phyloP scores from a whole-genome alignment of 495 filamentous ascomycete genomes.

The Parmelia sp. region DNA sequence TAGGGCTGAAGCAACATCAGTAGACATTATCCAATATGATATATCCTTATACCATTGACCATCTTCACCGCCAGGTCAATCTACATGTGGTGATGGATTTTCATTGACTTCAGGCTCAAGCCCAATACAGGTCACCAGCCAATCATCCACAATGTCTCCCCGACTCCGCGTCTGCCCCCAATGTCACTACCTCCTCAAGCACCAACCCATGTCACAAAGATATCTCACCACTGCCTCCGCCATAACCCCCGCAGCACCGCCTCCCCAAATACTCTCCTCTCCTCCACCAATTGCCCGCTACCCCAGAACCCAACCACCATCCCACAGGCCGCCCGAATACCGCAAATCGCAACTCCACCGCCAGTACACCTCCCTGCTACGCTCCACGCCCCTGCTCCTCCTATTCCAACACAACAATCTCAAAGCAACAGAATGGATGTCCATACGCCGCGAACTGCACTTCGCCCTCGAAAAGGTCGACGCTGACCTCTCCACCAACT shows the following conservation, averaged over 20 bases:
- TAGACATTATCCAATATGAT: too few species aligned
- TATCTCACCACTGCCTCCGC: conserved; percentile 38
- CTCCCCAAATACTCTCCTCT: conserved; percentile 48
- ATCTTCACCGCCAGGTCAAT: background rate
- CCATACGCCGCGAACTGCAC: conserved; percentile 73
- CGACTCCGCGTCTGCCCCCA: conserved; percentile 19
- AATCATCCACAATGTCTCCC: conserved; percentile 15
- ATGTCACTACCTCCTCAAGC: conserved; percentile 20
- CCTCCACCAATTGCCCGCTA: conserved; percentile 47
- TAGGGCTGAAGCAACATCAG: too few species aligned
- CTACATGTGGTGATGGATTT: background rate
- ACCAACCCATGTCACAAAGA: conserved; percentile 21
- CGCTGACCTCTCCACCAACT: conserved; percentile 37
- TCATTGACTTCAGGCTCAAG: background rate
- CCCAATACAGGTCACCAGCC: conserved; percentile 7
- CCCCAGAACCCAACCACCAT: conserved; percentile 77
- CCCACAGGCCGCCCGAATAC: conserved; percentile 73
- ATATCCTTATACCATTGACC: too few species aligned
- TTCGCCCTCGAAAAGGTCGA: conserved; percentile 64
- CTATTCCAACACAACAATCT: conserved; percentile 98
- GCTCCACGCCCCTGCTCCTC: conserved; percentile 79
- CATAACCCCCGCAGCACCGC: conserved; percentile 44
- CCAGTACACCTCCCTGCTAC: conserved; percentile 87
- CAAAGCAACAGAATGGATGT: conserved; percentile 77
- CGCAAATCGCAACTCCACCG: conserved; percentile 94